Conservation (phyloP, 306 rosid genomes). For the Citrullus amarus region DNA sequence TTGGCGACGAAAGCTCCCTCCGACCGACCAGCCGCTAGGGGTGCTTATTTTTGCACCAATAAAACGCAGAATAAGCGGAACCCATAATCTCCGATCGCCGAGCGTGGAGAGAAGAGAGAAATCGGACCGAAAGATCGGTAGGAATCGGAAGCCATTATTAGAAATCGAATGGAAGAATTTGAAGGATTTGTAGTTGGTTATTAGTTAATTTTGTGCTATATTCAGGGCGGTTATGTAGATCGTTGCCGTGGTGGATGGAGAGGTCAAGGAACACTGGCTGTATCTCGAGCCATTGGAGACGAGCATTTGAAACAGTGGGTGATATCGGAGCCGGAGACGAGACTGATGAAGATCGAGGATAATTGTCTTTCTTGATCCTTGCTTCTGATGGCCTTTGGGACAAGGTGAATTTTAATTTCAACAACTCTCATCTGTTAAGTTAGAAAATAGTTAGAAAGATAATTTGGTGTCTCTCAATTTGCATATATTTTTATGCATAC, state of each 20-base stretch:
- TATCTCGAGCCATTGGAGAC: constrained; percentile 42
- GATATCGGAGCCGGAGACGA: constrained; percentile 43
- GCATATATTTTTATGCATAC: too few species aligned
- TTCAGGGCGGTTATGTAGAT: constrained; percentile 41
- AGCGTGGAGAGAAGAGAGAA: constrained; percentile 30
- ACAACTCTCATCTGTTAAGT: background rate
- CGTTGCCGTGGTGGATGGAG: constrained; percentile 33
- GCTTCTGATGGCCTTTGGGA: constrained; percentile 54
- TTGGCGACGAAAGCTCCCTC: too few species aligned
- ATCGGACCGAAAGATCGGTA: constrained; percentile 30
- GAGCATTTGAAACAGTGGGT: constrained; percentile 34
- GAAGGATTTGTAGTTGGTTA: background rate
- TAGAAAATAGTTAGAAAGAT: too few species aligned
- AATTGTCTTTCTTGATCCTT: constrained; percentile 36
- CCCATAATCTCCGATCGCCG: constrained; percentile 36
- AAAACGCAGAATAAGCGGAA: constrained; percentile 14
- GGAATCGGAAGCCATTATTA: background rate
- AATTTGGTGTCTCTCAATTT: too few species aligned
- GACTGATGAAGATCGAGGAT: constrained; percentile 13
- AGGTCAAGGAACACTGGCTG: constrained; percentile 43
- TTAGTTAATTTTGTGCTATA: too few species aligned
- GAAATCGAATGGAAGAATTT: background rate
- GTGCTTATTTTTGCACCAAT: too few species aligned
- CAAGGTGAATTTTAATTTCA: constrained; percentile 17
- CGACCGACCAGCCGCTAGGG: too few species aligned